Base-by-base conservation (phyloP, 768 basidiomycete genomes). In the Boletus subparvulus region DNA sequence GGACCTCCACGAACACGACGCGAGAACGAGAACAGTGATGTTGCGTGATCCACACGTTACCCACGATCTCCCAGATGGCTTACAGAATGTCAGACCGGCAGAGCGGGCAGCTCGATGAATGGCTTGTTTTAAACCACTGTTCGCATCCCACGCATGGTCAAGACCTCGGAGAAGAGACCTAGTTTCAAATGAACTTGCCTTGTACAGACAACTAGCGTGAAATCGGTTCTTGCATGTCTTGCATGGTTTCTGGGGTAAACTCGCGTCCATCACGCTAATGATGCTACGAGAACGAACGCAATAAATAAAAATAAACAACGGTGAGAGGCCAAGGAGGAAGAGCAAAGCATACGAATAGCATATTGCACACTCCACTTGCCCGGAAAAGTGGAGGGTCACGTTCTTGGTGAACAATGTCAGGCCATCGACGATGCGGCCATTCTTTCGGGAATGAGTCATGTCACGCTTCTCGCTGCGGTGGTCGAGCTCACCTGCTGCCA, bases 341-440 rank as follows among this genome's bases (percentile, higher is more conserved):
- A 11, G 28, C 0, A 41, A 52, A 24, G 10, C 54, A 69, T 88
- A 94, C 88, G 91, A 92, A 70, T 95, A 96, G 66, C 94, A 96
- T 57, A 99, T 98, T 1, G 96, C 92, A 71, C 97, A 99, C 64
- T 96, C 94, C 3, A 91, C 90, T 69, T 94, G 89, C 7, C 96
- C 96, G 61, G 96, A 92, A 66, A 98, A 99, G 70, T 98, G 93
- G 19, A 91, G 79, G 0, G 85, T 79, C 43, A 95, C 94, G 67
- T 98, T 98, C 74, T 90, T 92, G 74, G 94, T 95, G 82, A 98
- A 98, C 56, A 96, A 75, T 6, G 82, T 80, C 19, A 98, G 71
- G 0, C 91, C 94, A 67, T 98, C 97, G 11, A 91, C 79, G 30
- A 99, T 87, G 47, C 87, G 83, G 7, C 95, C 94, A 63, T 94